Base-by-base conservation (phyloP, 2,329 filamentous ascomycete species). In the Colletotrichum somersetense region DNA sequence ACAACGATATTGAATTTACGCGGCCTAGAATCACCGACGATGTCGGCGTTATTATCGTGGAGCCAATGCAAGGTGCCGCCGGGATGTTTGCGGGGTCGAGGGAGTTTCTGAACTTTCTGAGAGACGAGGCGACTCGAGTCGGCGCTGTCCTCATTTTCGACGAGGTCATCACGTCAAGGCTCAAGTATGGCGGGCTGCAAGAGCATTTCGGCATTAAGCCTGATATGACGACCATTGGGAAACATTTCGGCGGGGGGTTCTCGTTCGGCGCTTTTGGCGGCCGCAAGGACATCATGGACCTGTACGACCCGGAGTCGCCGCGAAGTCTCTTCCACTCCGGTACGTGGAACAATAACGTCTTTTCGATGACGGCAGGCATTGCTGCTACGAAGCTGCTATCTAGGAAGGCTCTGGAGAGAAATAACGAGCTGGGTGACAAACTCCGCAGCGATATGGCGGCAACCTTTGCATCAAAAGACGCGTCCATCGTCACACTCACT, bases 221-320 rank as follows among this genome's bases (percentile, higher is more conserved):
- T 0, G 91, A 93, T 76, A 78, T 93, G 64, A 89, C 87, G 56
- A 91, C 89, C 0, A 79, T 92, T 52, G 91, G 91, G 0, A 93
- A 93, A 76, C 92, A 88, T 75, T 80, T 92, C 2, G 91, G 91
- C 7, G 91, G 91, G 3, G 91, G 91, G 0, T 85, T 92, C 75
- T 85, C 88, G 0, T 91, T 92, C 76, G 91, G 91, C 2, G 90
- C 88, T 0, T 92, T 93, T 76, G 91, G 91, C 0, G 91, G 91
- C 0, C 82, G 84, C 33, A 77, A 77, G 50, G 85, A 89, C 6
- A 84, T 92, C 72, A 91, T 93, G 89, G 78, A 79, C 0, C 77
- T 87, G 8, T 91, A 88, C 75, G 87, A 89, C 75, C 88, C 88
- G 12, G 77, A 81, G 83, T 59, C 75, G 23, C 62, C 48, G 35